These are phyloP conservation scores for Iberis pinnata DNA, from an alignment of 345 rosid genomes.

Conservation along the genomic window DNA sequence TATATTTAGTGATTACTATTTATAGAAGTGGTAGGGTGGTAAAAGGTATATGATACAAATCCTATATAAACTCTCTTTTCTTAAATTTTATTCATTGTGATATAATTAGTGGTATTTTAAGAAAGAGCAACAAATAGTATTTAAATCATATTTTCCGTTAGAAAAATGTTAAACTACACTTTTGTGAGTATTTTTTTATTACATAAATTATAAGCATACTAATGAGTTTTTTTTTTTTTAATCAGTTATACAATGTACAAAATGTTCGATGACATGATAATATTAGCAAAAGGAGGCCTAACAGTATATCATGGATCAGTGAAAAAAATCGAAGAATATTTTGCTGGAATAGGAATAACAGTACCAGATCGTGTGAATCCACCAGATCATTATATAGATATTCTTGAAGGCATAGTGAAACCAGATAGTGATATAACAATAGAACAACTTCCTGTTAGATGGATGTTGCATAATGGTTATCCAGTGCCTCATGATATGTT, in stretches of 20 bases:
- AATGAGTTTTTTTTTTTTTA: background rate
- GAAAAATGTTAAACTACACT: background rate
- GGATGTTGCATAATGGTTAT: conserved; percentile 88
- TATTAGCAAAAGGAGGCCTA: conserved; percentile 83
- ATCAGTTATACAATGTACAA: conserved; percentile 67
- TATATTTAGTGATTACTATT: too few species aligned
- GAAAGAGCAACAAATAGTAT: too few species aligned
- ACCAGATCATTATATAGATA: conserved; percentile 84
- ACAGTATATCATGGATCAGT: conserved; percentile 74
- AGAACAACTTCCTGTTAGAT: conserved; percentile 73
- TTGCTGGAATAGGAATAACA: conserved; percentile 54
- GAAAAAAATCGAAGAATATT: conserved; percentile 78
- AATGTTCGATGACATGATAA: conserved; percentile 88
- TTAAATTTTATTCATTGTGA: background rate
- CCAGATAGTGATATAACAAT: conserved; percentile 41
- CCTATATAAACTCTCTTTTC: too few species aligned
- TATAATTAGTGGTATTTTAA: background rate
- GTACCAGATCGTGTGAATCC: conserved; percentile 84
- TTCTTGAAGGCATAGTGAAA: conserved; percentile 70
- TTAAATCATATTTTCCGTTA: too few species aligned
- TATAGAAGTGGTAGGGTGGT: too few species aligned
- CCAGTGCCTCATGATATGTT: conserved; percentile 77
- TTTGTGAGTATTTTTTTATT: background rate
- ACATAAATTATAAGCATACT: background rate
- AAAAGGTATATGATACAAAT: too few species aligned